A percentile compares a stretch with the other conserved stretches of the same genome.
These are phyloP conservation scores for Erigeron canadensis DNA, from an alignment of 129 eudicot species.

Conservation along the genomic window DNA sequence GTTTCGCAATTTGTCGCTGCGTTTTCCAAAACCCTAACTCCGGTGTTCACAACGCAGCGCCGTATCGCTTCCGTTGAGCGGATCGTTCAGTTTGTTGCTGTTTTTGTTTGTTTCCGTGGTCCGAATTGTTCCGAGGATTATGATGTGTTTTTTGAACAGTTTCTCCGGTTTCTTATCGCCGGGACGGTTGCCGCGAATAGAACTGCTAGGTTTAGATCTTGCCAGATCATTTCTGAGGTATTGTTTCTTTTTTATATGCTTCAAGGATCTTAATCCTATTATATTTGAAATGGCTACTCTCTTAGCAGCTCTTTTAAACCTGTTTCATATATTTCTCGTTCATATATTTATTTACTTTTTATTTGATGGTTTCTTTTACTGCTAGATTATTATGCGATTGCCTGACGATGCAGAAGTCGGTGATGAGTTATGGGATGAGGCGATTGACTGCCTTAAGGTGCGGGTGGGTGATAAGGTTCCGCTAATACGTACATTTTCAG, in stretches of 20 bases:
- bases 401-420: conserved; percentile 97
- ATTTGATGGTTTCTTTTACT: conserved; percentile 12
- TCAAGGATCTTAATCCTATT: neutral
- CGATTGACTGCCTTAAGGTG: conserved; percentile 74
- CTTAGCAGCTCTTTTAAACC: neutral
- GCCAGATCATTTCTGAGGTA: conserved; percentile 98
- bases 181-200: conserved; percentile 66
- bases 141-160: conserved; percentile 59
- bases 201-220: conserved; percentile 83
- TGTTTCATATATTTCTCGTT: neutral
- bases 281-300: neutral
- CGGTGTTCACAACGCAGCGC: conserved; percentile 69
- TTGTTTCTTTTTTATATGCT: neutral
- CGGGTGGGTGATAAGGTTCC: conserved; percentile 77
- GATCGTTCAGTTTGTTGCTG: conserved; percentile 57
- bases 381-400: conserved; percentile 83
- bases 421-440: conserved; percentile 89
- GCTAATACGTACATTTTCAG: conserved; percentile 69
- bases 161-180: conserved; percentile 57
- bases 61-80: conserved; percentile 75
- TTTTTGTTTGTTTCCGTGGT: conserved; percentile 45
- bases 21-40: conserved; percentile 62
- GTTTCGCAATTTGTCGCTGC: conserved; percentile 48
- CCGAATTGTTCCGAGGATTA: conserved; percentile 19
- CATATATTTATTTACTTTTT: conserved; percentile 6